Conservation (phyloP, 108 stramenopile genomes). For the Cyclostephanos tholiformis region DNA sequence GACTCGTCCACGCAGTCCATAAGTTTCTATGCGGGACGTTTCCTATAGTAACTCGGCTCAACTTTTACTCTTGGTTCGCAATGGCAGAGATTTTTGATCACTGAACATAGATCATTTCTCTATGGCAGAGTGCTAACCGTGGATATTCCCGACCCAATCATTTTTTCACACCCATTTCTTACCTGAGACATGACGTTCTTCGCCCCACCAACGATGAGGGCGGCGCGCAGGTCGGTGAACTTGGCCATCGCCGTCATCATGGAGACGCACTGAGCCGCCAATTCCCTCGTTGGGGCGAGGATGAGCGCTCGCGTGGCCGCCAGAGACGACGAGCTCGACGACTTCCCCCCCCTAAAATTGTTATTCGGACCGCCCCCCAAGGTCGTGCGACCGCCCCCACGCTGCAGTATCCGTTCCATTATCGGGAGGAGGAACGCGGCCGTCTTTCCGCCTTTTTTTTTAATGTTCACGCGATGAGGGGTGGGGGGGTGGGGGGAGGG, state of each 20-base stretch:
- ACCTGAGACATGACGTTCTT: slow-evolving; percentile 92
- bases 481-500: not conserved
- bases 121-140: slow-evolving; percentile 45
- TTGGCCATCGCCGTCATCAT: slow-evolving; percentile 89
- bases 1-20: slow-evolving; percentile 43
- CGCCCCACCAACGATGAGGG: slow-evolving; percentile 92
- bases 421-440: slow-evolving; percentile 97
- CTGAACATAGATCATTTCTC: slow-evolving; percentile 36
- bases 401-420: slow-evolving; percentile 91
- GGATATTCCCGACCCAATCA: not conserved
- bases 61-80: slow-evolving; percentile 40
- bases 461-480: not conserved
- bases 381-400: slow-evolving; percentile 66
- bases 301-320: slow-evolving; percentile 82
- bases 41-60: slow-evolving; percentile 48
- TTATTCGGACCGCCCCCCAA: slow-evolving; percentile 21
- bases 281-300: slow-evolving; percentile 93
- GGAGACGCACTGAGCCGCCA: slow-evolving; percentile 92
- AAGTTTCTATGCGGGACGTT: slow-evolving; percentile 40
- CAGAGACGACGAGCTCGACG: slow-evolving; percentile 15
- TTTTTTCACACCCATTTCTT: slow-evolving; percentile 1
- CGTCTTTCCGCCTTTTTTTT: slow-evolving; percentile 87
- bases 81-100: slow-evolving; percentile 44
- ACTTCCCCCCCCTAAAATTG: slow-evolving; percentile 9
- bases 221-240: slow-evolving; percentile 82